Evolutionary conservation across 768 basidiomycete species (phyloP).

Genomic region (Leccinum pellstonianum): DNA sequence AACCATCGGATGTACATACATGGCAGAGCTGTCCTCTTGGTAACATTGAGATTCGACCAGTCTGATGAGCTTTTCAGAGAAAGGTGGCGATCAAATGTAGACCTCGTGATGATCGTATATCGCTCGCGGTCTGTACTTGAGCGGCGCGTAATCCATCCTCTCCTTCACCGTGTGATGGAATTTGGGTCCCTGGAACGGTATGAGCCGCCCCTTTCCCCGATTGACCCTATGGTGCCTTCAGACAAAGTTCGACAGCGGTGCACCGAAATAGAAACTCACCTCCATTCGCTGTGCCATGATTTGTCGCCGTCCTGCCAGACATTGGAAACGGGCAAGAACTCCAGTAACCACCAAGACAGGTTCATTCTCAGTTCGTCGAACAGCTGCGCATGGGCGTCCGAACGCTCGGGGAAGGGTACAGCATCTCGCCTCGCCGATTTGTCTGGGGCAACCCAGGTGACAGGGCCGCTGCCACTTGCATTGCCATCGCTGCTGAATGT

Average conservation of each 20-base stretch:
- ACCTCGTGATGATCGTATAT: slow-evolving; percentile 43
- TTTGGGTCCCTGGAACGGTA: slow-evolving; percentile 45
- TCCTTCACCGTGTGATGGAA: slow-evolving; percentile 66
- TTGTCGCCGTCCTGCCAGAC: slow-evolving; percentile 56
- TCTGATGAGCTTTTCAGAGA: neutral
- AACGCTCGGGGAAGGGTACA: slow-evolving; percentile 4
- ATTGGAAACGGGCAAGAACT: slow-evolving; percentile 56
- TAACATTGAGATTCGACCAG: too few species aligned
- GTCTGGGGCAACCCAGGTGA: neutral
- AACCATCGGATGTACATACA: neutral
- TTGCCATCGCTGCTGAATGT: neutral
- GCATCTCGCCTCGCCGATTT: neutral
- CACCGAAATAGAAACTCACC: slow-evolving; percentile 43
- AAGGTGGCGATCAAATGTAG: slow-evolving; percentile 38
- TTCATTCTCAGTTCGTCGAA: slow-evolving; percentile 49
- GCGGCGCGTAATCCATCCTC: slow-evolving; percentile 46
- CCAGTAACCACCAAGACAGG: slow-evolving; percentile 70
- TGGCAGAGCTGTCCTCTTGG: too few species aligned
- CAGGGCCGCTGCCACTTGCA: neutral
- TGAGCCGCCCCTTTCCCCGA: slow-evolving; percentile 56
- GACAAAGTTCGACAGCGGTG: neutral
- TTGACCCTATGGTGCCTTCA: slow-evolving; percentile 34
- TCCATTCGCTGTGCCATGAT: slow-evolving; percentile 51
- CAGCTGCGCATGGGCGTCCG: slow-evolving; percentile 40
- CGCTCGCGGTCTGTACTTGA: slow-evolving; percentile 62